Percentiles rank a stretch among this genome's conserved stretches.
Conservation (phyloP, 192 early-diverging fungal species). For the Coemansia sp. region DNA sequence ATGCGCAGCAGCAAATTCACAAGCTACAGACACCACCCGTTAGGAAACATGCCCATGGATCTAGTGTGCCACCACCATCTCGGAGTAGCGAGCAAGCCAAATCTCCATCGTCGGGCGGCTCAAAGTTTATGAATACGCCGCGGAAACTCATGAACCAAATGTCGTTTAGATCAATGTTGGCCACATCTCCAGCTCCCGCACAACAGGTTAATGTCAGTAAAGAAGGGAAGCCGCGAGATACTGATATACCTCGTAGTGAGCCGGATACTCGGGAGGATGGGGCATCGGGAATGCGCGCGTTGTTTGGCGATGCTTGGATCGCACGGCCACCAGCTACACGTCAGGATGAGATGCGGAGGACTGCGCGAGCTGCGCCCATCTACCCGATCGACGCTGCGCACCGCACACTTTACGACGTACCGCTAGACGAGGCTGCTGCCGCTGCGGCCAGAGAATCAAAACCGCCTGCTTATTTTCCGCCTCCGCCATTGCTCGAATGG, state of each 20-base stretch:
- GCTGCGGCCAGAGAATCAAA: not conserved
- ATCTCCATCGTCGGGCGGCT: not conserved
- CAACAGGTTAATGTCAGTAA: not conserved
- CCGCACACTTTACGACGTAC: slow-evolving; percentile 18
- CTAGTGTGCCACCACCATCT: not conserved
- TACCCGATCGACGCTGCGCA: not conserved
- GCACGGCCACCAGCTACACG: slow-evolving; percentile 13
- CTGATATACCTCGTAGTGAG: not conserved
- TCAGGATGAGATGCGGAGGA: not conserved
- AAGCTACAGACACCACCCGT: not conserved
- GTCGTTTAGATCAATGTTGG: slow-evolving; percentile 19
- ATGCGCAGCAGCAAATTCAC: not conserved
- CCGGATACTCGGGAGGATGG: not conserved
- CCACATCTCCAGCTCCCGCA: slow-evolving; percentile 12
- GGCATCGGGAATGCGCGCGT: slow-evolving; percentile 14
- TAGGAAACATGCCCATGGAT: not conserved
- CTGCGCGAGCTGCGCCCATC: not conserved
- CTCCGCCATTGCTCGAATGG: slow-evolving; percentile 12
- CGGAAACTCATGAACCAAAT: slow-evolving; percentile 32
- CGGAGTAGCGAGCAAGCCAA: not conserved
- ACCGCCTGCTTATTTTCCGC: not conserved
- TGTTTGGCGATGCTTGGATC: slow-evolving; percentile 38
- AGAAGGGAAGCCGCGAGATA: not conserved
- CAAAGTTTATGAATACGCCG: slow-evolving; percentile 11
- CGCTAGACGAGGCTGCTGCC: slow-evolving; percentile 2